Evolutionary conservation across 495 filamentous ascomycete species (phyloP).

Genomic region (Hypomontagnella monticulosa): DNA sequence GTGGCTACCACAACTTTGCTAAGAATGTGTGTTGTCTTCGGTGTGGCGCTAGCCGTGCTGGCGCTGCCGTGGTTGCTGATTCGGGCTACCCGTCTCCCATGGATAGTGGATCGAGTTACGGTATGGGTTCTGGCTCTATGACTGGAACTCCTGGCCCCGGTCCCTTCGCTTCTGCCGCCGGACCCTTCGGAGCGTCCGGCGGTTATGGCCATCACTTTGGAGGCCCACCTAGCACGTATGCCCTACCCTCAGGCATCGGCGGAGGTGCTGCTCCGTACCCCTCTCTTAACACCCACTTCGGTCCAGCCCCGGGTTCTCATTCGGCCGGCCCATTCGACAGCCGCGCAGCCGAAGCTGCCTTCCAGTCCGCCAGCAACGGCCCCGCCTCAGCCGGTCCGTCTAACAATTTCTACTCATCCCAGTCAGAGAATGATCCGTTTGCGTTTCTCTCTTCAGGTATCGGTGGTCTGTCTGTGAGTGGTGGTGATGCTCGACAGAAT

Average conservation of each 20-base stretch:
- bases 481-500: slow-evolving; percentile 84
- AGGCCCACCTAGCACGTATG: slow-evolving; percentile 88
- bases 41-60: slow-evolving; percentile 92
- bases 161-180: slow-evolving; percentile 75
- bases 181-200: slow-evolving; percentile 74
- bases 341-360: slow-evolving; percentile 89
- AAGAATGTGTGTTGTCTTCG: slow-evolving; percentile 98
- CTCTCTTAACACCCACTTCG: slow-evolving; percentile 80
- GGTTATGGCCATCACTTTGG: slow-evolving; percentile 91
- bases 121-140: slow-evolving; percentile 81
- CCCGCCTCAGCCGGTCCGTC: slow-evolving; percentile 70
- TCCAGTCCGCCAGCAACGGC: slow-evolving; percentile 83
- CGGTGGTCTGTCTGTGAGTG: slow-evolving; percentile 80
- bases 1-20: slow-evolving; percentile 98
- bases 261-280: slow-evolving; percentile 83
- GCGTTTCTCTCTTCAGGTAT: slow-evolving; percentile 88
- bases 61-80: slow-evolving; percentile 92
- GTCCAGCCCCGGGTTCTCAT: slow-evolving; percentile 74
- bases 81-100: slow-evolving; percentile 91
- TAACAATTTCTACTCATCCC: slow-evolving; percentile 65
- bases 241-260: slow-evolving; percentile 87
- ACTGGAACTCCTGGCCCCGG: slow-evolving; percentile 84
- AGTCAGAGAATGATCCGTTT: slow-evolving; percentile 80
- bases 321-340: slow-evolving; percentile 93
- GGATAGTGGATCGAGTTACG: slow-evolving; percentile 83